A percentile compares a stretch with the other conserved stretches of the same genome.
phyloP scores from a whole-genome alignment of 2,329 filamentous ascomycete species.

The Calonectria pseudoturangicola region DNA sequence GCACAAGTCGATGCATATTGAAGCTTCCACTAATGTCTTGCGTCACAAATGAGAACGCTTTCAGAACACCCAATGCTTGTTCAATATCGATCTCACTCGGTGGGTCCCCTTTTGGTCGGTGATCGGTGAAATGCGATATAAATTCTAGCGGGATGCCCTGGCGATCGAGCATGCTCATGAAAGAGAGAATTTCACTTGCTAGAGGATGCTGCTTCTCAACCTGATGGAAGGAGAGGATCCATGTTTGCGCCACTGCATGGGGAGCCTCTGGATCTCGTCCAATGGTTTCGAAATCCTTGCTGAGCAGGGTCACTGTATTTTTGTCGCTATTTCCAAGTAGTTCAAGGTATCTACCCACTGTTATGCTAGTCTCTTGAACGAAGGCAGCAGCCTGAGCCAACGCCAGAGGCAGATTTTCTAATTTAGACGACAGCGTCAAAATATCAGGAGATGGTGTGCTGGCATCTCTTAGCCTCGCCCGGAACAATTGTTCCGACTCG shows the following conservation, averaged over 20 bases:
- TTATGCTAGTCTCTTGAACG: slow-evolving; percentile 56
- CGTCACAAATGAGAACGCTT: slow-evolving; percentile 51
- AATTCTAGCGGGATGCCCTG: slow-evolving; percentile 53
- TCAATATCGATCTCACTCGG: slow-evolving; percentile 1
- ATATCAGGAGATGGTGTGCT: too few species aligned
- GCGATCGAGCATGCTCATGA: slow-evolving; percentile 58
- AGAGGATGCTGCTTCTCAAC: slow-evolving; percentile 51
- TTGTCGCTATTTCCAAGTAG: slow-evolving; percentile 45
- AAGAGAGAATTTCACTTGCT: slow-evolving; percentile 56
- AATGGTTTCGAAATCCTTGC: slow-evolving; percentile 55
- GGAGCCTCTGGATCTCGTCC: slow-evolving; percentile 55
- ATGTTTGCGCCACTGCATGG: slow-evolving; percentile 56
- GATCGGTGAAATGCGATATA: too few species aligned
- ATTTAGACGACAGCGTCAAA: slow-evolving; percentile 47
- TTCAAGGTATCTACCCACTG: slow-evolving; percentile 53
- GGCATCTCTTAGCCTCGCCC: slow-evolving; percentile 34
- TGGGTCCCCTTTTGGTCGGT: slow-evolving; percentile 15
- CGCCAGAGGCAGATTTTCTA: slow-evolving; percentile 59
- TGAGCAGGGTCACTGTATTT: slow-evolving; percentile 50
- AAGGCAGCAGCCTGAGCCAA: slow-evolving; percentile 60
- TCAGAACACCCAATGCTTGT: slow-evolving; percentile 52
- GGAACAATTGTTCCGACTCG: slow-evolving; percentile 38
- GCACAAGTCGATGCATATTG: slow-evolving; percentile 44
- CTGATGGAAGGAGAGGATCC: slow-evolving; percentile 60
- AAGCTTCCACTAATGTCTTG: slow-evolving; percentile 5